Conservation (phyloP, 164 flowering plant species). For the Tinospora cordifolia region DNA sequence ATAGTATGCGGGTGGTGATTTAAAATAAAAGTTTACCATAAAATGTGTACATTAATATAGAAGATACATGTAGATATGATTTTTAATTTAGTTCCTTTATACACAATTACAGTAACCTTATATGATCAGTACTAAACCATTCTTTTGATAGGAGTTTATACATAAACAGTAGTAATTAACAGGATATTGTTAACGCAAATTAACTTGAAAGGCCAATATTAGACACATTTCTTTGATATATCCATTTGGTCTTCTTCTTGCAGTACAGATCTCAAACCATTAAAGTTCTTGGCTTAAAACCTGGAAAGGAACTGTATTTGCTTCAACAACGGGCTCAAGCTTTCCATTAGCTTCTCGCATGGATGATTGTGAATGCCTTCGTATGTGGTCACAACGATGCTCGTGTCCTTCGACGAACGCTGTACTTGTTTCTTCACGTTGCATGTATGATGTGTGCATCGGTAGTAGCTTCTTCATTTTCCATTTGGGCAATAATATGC, state of each 20-base stretch:
- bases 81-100: not conserved
- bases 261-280: too few relatives aligned
- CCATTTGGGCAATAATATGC: not conserved
- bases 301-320: conserved; percentile 81
- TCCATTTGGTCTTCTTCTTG: not conserved
- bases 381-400: conserved; percentile 86
- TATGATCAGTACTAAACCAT: too few relatives aligned
- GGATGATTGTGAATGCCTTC: conserved; percentile 92
- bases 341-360: conserved; percentile 75
- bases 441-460: conserved; percentile 90
- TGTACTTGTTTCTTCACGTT: conserved; percentile 91
- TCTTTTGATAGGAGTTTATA: too few relatives aligned
- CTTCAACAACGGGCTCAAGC: conserved; percentile 63
- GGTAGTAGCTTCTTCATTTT: conserved; percentile 65
- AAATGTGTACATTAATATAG: not conserved
- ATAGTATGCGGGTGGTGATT: too few relatives aligned
- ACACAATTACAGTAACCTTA: not conserved
- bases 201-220: not conserved
- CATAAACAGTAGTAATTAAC: too few relatives aligned
- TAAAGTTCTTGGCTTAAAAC: conserved; percentile 23
- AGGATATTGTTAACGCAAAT: not conserved
- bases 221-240: not conserved
- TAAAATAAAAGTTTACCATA: too few relatives aligned
- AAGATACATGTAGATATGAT: not conserved
- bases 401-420: conserved; percentile 63